phyloP scores from a whole-genome alignment of 495 filamentous ascomycete species.

The Neurospora discreta region DNA sequence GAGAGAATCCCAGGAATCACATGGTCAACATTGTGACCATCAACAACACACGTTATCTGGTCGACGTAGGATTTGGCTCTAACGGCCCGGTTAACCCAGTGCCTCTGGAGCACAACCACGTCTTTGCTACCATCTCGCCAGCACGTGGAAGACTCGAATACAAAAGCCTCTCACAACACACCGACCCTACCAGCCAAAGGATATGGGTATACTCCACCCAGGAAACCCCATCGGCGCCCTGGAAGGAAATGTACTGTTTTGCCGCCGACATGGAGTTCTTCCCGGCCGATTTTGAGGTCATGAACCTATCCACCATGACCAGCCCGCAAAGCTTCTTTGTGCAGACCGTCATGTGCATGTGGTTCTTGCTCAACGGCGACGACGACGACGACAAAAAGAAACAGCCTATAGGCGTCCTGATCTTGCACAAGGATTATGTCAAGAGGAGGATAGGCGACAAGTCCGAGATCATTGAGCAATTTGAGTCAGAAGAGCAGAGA shows the following conservation, averaged over 20 bases:
- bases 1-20: constrained; percentile 47
- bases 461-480: constrained; percentile 34
- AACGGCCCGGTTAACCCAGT: constrained; percentile 23
- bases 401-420: constrained; percentile 25
- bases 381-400: neutral
- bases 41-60: constrained; percentile 35
- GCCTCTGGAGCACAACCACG: constrained; percentile 11
- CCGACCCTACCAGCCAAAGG: constrained; percentile 15
- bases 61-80: constrained; percentile 65
- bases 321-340: constrained; percentile 30
- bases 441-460: constrained; percentile 44
- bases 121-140: constrained; percentile 4
- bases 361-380: constrained; percentile 29
- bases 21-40: constrained; percentile 60
- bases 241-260: constrained; percentile 33
- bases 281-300: constrained; percentile 40
- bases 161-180: constrained; percentile 15
- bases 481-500: constrained; percentile 41
- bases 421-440: constrained; percentile 44
- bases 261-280: constrained; percentile 30
- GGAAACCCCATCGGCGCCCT: constrained; percentile 10
- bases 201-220: constrained; percentile 34
- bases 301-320: constrained; percentile 44
- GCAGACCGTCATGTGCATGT: constrained; percentile 26
- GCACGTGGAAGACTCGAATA: constrained; percentile 13